phyloP scores from a whole-genome alignment of 805 yeast genomes.

The Hanseniaspora guilliermondii region DNA sequence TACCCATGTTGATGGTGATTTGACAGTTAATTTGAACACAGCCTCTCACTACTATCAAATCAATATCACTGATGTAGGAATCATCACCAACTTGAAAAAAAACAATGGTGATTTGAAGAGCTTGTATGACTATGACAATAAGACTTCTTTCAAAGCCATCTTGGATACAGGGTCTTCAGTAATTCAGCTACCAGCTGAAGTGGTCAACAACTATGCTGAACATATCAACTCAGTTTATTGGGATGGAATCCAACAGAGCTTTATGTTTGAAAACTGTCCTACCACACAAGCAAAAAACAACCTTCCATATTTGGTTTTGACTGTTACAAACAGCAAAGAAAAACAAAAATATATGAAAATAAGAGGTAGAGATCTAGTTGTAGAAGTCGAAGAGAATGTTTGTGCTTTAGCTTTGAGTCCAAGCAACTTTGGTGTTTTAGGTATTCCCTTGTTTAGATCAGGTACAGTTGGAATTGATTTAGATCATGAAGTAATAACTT shows the following conservation, averaged over 20 bases:
- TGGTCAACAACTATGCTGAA: not conserved
- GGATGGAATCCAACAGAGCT: slow-evolving; percentile 1
- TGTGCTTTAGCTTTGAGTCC: slow-evolving; percentile 20
- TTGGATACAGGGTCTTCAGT: slow-evolving; percentile 8
- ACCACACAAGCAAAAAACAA: no score
- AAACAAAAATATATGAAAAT: not conserved
- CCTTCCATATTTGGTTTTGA: not conserved
- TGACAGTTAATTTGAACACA: slow-evolving; percentile 3
- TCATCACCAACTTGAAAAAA: not conserved
- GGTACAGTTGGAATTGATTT: slow-evolving; percentile 58
- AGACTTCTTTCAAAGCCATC: not conserved
- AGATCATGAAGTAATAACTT: slow-evolving; percentile 24
- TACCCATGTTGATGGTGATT: not conserved
- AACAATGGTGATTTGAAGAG: not conserved
- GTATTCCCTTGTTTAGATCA: slow-evolving; percentile 52
- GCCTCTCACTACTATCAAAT: not conserved
- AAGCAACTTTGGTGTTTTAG: slow-evolving; percentile 36
- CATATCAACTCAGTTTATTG: not conserved
- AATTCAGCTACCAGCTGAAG: not conserved
- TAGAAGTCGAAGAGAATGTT: slow-evolving; percentile 19
- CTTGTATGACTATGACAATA: not conserved
- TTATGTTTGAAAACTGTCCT: slow-evolving; percentile 3
- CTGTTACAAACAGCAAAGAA: not conserved
- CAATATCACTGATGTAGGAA: not conserved
- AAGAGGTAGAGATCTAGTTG: slow-evolving; percentile 11